Conservation (phyloP, 768 basidiomycete species). For the Trametopsis cervina region DNA sequence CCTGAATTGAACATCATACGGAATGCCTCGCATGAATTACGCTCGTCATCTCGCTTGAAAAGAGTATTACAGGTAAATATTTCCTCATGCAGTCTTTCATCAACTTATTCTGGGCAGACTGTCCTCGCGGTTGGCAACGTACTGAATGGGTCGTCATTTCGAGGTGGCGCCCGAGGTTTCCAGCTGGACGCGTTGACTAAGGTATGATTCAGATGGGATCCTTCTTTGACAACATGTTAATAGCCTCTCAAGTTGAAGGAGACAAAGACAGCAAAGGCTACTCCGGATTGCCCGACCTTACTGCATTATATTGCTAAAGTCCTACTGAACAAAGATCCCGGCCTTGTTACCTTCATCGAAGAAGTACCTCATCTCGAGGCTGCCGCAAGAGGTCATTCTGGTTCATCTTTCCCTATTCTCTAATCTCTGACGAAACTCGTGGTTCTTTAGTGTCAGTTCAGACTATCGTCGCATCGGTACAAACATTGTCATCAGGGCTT, state of each 20-base stretch:
- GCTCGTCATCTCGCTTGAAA: conserved; percentile 57
- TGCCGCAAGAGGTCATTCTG: conserved; percentile 55
- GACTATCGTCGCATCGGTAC: conserved; percentile 51
- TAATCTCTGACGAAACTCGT: neutral
- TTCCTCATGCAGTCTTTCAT: neutral
- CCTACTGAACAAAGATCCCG: conserved; percentile 59
- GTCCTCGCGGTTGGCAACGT: conserved; percentile 76
- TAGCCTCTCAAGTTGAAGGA: conserved; percentile 68
- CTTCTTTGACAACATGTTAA: neutral
- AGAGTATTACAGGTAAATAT: conserved; percentile 55
- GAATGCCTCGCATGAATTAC: conserved; percentile 65
- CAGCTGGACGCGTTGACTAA: conserved; percentile 76
- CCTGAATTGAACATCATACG: conserved; percentile 74
- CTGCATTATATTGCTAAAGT: conserved; percentile 83
- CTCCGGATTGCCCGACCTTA: conserved; percentile 75
- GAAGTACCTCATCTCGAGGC: conserved; percentile 79
- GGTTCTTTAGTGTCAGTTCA: conserved; percentile 61
- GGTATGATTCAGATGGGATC: conserved; percentile 42
- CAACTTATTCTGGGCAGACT: conserved; percentile 33
- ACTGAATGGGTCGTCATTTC: conserved; percentile 75
- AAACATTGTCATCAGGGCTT: conserved; percentile 49
- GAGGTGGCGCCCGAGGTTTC: conserved; percentile 82
- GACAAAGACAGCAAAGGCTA: conserved; percentile 66
- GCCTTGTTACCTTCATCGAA: conserved; percentile 64
- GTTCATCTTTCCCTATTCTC: neutral